Evolutionary conservation across 169 alveolate genomes (phyloP), one percentile per base, ranked within the genome.

Genomic region (Plasmodium vinckei): DNA sequence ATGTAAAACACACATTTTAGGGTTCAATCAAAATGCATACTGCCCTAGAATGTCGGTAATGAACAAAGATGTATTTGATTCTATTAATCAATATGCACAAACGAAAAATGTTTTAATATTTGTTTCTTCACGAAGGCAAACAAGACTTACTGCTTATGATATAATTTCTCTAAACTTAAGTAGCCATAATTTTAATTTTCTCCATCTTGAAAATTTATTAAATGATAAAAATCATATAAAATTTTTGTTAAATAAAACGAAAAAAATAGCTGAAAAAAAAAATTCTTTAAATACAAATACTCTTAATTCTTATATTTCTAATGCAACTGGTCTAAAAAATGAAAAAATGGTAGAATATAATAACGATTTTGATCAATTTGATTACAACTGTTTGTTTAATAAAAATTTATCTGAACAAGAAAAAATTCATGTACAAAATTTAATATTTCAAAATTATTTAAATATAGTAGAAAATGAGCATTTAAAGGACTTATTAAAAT

Each of bases 101-200:
- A 94, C 99, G 4, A 96, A 95, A 53, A 94, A 96, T 64, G 98
- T 98, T 51, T 99, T 99, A 27, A 95, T 99, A 47, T 99, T 99
- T 89, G 99, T 98, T 19, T 97, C 99, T 1, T 95, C 97, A 6
- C 95, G 99, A 92, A 93, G 99, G 71, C 99, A 99, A 92, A 98
- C 99, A 9, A 96, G 99, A 65, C 95, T 98, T 70, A 99, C 99
- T 1, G 99, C 99, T 17, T 91, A 97, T 44, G 94, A 94, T 21
- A 79, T 95, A n/a, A 88, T 77, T 49, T 77, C 88, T 4, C 75
- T 77, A 5, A 77, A 77, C 47, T 27, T 77, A 23, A 77, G 88
- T 64, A 27, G 63, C 10, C 77, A 77, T 57, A 77, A 77, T 10
- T 59, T 77, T 12, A 77, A 64, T 69, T 77, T 77, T 77, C 51